Conservation (phyloP, 1,284 basidiomycete species). For the Meira miltonrushii region DNA sequence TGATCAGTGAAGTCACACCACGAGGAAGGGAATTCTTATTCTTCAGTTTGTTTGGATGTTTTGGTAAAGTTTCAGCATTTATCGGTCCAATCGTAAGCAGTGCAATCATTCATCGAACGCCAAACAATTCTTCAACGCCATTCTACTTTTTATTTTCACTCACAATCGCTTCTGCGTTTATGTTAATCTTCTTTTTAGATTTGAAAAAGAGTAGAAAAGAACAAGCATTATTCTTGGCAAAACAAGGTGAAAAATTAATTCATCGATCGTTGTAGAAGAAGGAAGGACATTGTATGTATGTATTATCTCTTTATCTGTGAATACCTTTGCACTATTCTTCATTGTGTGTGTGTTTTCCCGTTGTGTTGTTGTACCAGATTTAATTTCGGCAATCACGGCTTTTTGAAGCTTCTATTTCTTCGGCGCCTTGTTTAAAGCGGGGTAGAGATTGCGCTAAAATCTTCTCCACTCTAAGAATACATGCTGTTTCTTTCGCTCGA, state of each 20-base stretch:
- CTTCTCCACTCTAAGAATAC: no score
- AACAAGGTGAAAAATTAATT: neutral
- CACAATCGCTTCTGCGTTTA: constrained; percentile 60
- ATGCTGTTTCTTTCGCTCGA: no score
- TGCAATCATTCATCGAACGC: neutral
- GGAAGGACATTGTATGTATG: no score
- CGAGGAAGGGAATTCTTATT: constrained; percentile 62
- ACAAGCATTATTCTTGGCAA: constrained; percentile 53
- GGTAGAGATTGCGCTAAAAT: no score
- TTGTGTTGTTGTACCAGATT: no score
- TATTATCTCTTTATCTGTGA: no score
- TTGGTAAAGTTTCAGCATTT: constrained; percentile 57
- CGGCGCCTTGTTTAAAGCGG: no score
- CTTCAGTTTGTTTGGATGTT: constrained; percentile 70
- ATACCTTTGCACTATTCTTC: no score
- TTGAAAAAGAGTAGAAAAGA: constrained; percentile 61
- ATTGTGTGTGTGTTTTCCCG: no score
- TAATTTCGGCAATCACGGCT: no score
- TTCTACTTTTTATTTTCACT: constrained; percentile 76
- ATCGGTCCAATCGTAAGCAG: constrained; percentile 70
- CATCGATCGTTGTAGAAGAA: no score
- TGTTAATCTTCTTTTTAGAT: constrained; percentile 71
- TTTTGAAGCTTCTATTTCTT: no score
- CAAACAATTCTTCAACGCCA: constrained; percentile 67
- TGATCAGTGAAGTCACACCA: constrained; percentile 77